A percentile compares a stretch with the other conserved stretches of the same genome.
Conservation (phyloP, 306 rosid genomes). For the Cucurbita maxima region DNA sequence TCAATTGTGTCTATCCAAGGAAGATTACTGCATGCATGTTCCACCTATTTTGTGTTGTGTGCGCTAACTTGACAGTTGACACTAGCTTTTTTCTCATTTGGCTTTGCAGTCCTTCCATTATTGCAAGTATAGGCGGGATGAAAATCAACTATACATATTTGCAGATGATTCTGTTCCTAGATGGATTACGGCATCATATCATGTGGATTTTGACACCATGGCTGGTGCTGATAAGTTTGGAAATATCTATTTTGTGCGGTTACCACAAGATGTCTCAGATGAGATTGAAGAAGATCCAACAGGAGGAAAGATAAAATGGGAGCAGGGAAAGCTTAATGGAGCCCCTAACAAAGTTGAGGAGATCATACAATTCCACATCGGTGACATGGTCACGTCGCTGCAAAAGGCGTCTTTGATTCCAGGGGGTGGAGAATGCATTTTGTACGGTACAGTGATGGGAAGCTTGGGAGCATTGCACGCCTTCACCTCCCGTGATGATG, state of each 20-base stretch:
- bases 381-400: slow-evolving; percentile 62
- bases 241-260: slow-evolving; percentile 72
- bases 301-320: slow-evolving; percentile 96
- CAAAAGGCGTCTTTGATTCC: slow-evolving; percentile 97
- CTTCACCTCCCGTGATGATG: slow-evolving; percentile 91
- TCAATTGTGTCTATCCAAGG: neutral
- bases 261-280: slow-evolving; percentile 85
- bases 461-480: slow-evolving; percentile 90
- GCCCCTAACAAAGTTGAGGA: slow-evolving; percentile 96
- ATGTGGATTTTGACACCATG: slow-evolving; percentile 94
- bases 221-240: slow-evolving; percentile 99
- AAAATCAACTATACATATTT: slow-evolving; percentile 85
- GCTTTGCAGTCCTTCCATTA: slow-evolving; percentile 89
- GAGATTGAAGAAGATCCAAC: slow-evolving; percentile 99
- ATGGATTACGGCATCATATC: slow-evolving; percentile 92
- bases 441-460: slow-evolving; percentile 93
- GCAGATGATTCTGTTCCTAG: slow-evolving; percentile 95
- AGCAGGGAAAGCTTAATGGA: slow-evolving; percentile 90
- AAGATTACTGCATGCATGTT: neutral
- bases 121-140: slow-evolving; percentile 93
- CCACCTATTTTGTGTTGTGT: slow-evolving; percentile 6
- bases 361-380: slow-evolving; percentile 84
- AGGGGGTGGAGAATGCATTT: slow-evolving; percentile 85
- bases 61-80: neutral
- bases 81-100: neutral